Conservation (phyloP, 805 yeast species). For the Lipomyces yamadae region DNA sequence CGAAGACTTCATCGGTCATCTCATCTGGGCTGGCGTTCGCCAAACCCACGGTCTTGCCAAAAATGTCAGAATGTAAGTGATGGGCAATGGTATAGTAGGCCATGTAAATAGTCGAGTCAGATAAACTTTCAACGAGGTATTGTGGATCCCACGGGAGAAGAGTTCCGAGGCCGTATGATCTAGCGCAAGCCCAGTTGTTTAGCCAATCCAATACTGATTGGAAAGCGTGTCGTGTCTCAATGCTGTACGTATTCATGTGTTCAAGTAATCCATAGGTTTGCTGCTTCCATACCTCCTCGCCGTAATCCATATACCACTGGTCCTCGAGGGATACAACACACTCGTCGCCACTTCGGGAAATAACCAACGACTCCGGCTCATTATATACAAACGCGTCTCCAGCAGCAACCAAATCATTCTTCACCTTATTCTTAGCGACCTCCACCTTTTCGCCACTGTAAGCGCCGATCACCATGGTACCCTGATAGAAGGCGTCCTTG, state of each 20-base stretch:
- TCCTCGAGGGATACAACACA: constrained; percentile 97
- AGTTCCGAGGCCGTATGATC: constrained; percentile 95
- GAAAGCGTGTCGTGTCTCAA: constrained; percentile 87
- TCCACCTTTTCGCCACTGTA: constrained; percentile 91
- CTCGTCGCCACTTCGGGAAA: constrained; percentile 94
- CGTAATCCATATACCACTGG: constrained; percentile 98
- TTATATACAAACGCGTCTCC: constrained; percentile 87
- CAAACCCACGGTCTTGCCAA: constrained; percentile 76
- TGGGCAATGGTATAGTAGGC: constrained; percentile 91
- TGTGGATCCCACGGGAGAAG: constrained; percentile 95
- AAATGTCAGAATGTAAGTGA: constrained; percentile 81
- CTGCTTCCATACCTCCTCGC: constrained; percentile 88
- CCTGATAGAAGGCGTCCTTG: constrained; percentile 95
- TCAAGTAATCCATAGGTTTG: constrained; percentile 79
- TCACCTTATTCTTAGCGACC: constrained; percentile 84
- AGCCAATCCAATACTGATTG: constrained; percentile 96
- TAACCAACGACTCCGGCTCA: constrained; percentile 89
- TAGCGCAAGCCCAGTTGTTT: constrained; percentile 96
- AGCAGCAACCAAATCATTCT: constrained; percentile 73
- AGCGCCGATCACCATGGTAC: constrained; percentile 77
- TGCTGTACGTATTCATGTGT: constrained; percentile 74
- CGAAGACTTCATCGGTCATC: constrained; percentile 92
- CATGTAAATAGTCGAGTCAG: constrained; percentile 96
- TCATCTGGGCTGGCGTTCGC: constrained; percentile 77
- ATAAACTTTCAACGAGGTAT: constrained; percentile 89